Evolutionary conservation across 441 rosid genomes (phyloP).

Genomic region (Rhodomyrtus psidioides): DNA sequence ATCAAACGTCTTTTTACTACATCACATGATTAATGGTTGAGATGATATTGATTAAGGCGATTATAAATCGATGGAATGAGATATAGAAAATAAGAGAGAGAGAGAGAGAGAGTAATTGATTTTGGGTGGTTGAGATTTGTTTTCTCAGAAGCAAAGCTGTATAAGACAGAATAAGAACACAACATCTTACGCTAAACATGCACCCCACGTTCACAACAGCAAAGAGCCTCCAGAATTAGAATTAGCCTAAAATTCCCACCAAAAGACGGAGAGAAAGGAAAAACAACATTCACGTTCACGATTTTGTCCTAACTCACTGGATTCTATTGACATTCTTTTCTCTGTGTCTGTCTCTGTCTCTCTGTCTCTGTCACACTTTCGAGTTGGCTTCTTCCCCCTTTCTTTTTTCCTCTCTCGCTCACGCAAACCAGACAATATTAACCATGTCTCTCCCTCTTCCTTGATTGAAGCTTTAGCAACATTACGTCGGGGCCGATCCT

Average conservation of each 20-base stretch:
- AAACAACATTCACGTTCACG: background rate
- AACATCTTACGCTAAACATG: conserved; percentile 26
- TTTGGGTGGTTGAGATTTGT: conserved; percentile 3
- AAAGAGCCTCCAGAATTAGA: background rate
- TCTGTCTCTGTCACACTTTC: background rate
- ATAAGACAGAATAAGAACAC: background rate
- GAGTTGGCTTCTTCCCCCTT: background rate
- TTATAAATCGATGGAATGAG: background rate
- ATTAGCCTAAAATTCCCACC: background rate
- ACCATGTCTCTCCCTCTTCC: background rate
- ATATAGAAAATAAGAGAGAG: background rate
- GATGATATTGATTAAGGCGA: background rate
- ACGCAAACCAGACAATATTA: background rate
- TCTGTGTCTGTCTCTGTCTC: background rate
- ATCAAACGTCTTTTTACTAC: background rate
- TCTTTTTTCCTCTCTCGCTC: background rate
- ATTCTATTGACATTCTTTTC: background rate
- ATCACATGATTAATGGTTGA: background rate
- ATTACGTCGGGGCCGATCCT: background rate
- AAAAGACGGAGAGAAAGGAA: background rate
- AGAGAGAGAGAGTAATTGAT: background rate
- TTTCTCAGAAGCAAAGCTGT: background rate
- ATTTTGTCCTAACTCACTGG: background rate
- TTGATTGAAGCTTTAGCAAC: background rate
- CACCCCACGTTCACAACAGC: conserved; percentile 41